phyloP scores from a whole-genome alignment of 352 stramenopile species.

The Phytophthora sp. region DNA sequence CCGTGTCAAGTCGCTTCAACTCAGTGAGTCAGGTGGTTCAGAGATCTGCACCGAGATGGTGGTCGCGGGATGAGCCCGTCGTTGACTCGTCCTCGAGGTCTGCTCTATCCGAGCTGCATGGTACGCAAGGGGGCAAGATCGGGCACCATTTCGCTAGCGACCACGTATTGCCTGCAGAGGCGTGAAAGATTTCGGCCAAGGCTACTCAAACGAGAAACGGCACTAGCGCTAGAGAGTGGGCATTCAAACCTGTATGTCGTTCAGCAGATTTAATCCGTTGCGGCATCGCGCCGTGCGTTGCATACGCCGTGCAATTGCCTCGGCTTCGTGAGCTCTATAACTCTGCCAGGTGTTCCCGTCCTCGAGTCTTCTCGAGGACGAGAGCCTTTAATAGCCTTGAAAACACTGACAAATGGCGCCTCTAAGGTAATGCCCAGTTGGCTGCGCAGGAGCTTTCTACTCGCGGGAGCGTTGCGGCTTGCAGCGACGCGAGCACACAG shows the following conservation, averaged over 20 bases:
- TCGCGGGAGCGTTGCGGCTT: constrained; percentile 9
- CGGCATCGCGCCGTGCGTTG: neutral
- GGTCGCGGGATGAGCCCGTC: constrained; percentile 4
- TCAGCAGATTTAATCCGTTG: constrained; percentile 15
- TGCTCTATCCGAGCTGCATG: constrained; percentile 26
- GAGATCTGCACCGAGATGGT: constrained; percentile 30
- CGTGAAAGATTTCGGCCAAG: neutral
- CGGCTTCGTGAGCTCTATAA: constrained; percentile 2
- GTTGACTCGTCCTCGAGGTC: constrained; percentile 7
- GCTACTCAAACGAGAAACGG: constrained; percentile 14
- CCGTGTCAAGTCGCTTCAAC: constrained; percentile 15
- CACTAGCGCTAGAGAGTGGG: constrained; percentile 3
- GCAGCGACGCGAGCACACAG: constrained; percentile 1
- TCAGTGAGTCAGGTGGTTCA: constrained; percentile 26
- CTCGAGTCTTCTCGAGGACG: constrained; percentile 26
- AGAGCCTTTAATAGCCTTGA: constrained; percentile 19
- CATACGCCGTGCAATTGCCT: constrained; percentile 8
- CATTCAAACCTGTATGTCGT: constrained; percentile 14
- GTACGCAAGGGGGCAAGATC: constrained; percentile 23
- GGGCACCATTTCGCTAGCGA: constrained; percentile 16
- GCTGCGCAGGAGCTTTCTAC: constrained; percentile 12
- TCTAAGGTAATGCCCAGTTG: constrained; percentile 10
- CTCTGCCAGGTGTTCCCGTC: constrained; percentile 23
- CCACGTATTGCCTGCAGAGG: constrained; percentile 2
- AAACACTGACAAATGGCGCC: constrained; percentile 19